Conservation (phyloP, 441 rosid species). For the Biscutella laevigata region DNA sequence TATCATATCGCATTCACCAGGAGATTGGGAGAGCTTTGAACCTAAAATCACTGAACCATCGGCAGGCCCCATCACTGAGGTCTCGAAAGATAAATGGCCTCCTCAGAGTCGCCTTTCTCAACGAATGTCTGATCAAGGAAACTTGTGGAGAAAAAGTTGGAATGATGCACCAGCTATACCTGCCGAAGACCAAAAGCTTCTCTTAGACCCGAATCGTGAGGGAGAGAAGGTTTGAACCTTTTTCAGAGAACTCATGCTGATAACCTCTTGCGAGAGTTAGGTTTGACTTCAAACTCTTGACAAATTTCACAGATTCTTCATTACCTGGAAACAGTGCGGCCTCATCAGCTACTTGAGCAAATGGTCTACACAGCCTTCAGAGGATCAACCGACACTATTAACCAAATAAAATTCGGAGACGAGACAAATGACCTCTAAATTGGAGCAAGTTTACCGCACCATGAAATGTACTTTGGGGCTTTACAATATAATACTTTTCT, state of each 20-base stretch:
- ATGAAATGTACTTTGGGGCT: constrained; percentile 49
- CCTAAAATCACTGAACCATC: constrained; percentile 34
- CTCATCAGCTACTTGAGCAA: constrained; percentile 91
- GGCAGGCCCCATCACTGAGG: constrained; percentile 22
- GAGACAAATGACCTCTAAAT: constrained; percentile 59
- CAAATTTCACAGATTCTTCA: constrained; percentile 58
- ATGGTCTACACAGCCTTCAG: constrained; percentile 94
- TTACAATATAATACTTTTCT: constrained; percentile 43
- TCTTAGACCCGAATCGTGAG: constrained; percentile 81
- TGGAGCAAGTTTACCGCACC: constrained; percentile 71
- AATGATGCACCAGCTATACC: constrained; percentile 73
- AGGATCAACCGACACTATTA: constrained; percentile 90
- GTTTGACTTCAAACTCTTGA: constrained; percentile 16
- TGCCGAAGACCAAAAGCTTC: constrained; percentile 78
- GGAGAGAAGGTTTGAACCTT: constrained; percentile 77
- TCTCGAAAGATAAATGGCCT: constrained; percentile 63
- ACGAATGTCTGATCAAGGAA: constrained; percentile 90
- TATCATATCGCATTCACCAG: constrained; percentile 98
- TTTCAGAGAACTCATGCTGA: background rate
- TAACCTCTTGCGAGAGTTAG: constrained; percentile 1
- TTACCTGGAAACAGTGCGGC: constrained; percentile 84
- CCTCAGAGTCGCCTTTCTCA: constrained; percentile 80
- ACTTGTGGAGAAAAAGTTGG: constrained; percentile 90
- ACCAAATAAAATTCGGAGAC: constrained; percentile 62
- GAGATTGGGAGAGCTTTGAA: constrained; percentile 73